These are phyloP conservation scores for Punica granatum DNA, from an alignment of 345 rosid genomes.

Conservation along the genomic window DNA sequence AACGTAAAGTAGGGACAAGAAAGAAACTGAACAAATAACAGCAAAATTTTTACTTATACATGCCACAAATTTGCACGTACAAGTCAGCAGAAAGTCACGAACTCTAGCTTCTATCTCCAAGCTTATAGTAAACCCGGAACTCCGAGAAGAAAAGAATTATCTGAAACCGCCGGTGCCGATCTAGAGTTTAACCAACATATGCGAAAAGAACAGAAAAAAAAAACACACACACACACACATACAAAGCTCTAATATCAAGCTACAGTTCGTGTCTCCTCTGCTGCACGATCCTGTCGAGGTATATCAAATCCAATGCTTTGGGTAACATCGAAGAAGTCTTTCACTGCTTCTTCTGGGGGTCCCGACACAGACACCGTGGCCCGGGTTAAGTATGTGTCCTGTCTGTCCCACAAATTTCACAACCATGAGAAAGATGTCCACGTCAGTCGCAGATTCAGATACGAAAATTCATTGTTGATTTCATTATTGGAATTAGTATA, in stretches of 20 bases:
- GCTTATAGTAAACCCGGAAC: background rate
- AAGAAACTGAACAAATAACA: background rate
- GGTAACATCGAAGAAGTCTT: constrained; percentile 79
- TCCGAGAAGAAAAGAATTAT: background rate
- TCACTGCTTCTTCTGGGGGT: constrained; percentile 92
- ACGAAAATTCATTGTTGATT: background rate
- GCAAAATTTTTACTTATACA: background rate
- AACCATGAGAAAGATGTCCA: constrained; percentile 40
- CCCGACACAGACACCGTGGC: constrained; percentile 90
- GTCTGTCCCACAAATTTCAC: constrained; percentile 73
- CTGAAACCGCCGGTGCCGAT: background rate
- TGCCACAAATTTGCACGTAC: background rate
- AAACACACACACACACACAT: background rate
- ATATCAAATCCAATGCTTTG: constrained; percentile 52
- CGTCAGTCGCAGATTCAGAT: background rate
- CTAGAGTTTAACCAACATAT: background rate
- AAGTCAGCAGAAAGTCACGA: background rate
- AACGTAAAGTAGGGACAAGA: background rate
- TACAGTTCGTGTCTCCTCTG: constrained; percentile 43
- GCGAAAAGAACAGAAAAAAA: background rate
- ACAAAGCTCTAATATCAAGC: constrained; percentile 25
- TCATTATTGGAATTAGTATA: too few species aligned
- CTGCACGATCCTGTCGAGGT: constrained; percentile 29
- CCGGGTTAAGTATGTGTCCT: constrained; percentile 87
- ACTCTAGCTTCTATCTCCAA: background rate